These are phyloP conservation scores for Yarrowia divulgata DNA, from an alignment of 805 yeast genomes.

Conservation along the genomic window DNA sequence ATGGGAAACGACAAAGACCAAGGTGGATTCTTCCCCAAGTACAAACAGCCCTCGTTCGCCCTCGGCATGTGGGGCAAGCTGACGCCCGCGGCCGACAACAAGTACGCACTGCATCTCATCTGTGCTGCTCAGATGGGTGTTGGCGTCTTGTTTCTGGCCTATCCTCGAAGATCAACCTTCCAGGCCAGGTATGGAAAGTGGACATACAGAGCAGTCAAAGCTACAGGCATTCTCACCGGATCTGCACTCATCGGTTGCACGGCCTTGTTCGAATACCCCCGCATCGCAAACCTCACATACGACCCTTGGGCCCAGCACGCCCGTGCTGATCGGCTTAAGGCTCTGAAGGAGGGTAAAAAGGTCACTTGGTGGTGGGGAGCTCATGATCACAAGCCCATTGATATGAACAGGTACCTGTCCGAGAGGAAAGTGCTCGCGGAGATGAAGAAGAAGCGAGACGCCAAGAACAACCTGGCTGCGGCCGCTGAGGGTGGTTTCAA, in stretches of 20 bases:
- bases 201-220: constrained; percentile 2
- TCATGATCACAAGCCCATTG: constrained; percentile 25
- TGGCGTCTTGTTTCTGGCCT: constrained; percentile 53
- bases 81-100: constrained; percentile 74
- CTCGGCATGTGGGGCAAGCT: constrained; percentile 72
- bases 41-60: constrained; percentile 61
- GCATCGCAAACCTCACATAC: constrained; percentile 52
- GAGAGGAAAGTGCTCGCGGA: background rate
- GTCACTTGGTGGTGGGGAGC: constrained; percentile 61
- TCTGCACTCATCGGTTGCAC: background rate
- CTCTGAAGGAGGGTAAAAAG: constrained; percentile 57
- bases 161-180: constrained; percentile 42
- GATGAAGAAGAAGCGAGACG: background rate
- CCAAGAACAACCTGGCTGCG: constrained; percentile 1
- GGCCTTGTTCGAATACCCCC: constrained; percentile 59
- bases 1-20: constrained; percentile 31
- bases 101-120: constrained; percentile 59
- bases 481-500: constrained; percentile 25
- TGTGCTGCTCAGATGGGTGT: constrained; percentile 61
- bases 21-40: constrained; percentile 25
- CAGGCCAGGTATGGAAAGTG: constrained; percentile 11
- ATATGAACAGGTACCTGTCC: background rate
- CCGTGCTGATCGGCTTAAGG: constrained; percentile 58
- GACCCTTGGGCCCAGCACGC: constrained; percentile 84
- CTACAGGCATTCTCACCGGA: constrained; percentile 1